Evolutionary conservation across 2,329 filamentous ascomycete species (phyloP).

Genomic region (Emergomyces orientalis): DNA sequence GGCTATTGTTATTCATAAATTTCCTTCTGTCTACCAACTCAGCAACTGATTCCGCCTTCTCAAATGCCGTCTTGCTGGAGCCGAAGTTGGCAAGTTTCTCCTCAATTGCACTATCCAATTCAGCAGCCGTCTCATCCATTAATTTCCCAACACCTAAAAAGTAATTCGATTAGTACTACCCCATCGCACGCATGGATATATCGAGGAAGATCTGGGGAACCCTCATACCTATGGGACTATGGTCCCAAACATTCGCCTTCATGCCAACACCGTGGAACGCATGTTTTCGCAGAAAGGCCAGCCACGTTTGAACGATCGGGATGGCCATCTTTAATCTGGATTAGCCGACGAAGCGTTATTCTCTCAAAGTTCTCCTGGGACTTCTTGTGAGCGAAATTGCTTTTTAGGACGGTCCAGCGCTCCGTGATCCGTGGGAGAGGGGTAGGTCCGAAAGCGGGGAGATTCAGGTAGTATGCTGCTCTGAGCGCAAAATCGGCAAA

Average conservation of each 20-base stretch:
- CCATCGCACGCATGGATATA: constrained; percentile 8
- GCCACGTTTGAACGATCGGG: constrained; percentile 82
- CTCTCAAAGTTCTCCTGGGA: constrained; percentile 96
- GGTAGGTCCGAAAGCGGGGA: constrained; percentile 76
- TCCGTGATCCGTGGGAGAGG: constrained; percentile 80
- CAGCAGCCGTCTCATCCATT: constrained; percentile 31
- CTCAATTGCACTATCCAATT: constrained; percentile 34
- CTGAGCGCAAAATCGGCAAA: constrained; percentile 91
- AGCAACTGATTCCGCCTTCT: constrained; percentile 23
- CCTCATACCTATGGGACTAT: constrained; percentile 57
- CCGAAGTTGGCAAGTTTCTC: constrained; percentile 36
- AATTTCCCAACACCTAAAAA: constrained; percentile 32
- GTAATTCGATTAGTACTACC: constrained; percentile 9
- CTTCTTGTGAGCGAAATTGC: constrained; percentile 94
- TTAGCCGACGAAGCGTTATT: constrained; percentile 71
- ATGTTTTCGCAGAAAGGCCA: constrained; percentile 85
- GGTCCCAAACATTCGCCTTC: constrained; percentile 97
- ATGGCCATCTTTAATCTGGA: constrained; percentile 88
- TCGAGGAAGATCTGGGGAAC: background rate
- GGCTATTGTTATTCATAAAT: constrained; percentile 28
- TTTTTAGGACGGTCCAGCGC: constrained; percentile 85
- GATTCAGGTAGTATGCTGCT: constrained; percentile 84
- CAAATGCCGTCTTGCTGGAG: constrained; percentile 26
- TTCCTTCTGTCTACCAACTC: constrained; percentile 31
- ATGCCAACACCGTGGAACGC: constrained; percentile 94